These are phyloP conservation scores for Orbilia brochopaga DNA, from an alignment of 2,329 filamentous ascomycete genomes.

Conservation along the genomic window DNA sequence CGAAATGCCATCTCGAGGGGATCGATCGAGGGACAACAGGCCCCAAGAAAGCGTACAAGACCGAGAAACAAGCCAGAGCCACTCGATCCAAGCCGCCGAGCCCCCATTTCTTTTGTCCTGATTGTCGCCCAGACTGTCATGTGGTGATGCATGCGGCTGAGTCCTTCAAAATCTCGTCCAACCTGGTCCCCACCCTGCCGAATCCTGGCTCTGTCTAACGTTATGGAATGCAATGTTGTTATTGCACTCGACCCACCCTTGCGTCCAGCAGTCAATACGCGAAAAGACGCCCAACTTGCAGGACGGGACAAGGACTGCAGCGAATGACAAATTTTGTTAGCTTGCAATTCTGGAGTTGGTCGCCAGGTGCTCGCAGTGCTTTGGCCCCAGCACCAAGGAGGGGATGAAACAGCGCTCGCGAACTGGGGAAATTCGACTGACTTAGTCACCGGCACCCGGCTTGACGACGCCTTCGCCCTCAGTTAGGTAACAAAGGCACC, in stretches of 20 bases:
- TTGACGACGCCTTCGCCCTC: not conserved
- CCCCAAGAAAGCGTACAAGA: not conserved
- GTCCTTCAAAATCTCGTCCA: constrained; percentile 10
- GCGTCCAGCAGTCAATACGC: not conserved
- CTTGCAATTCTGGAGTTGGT: not conserved
- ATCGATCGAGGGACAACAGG: too few relatives aligned
- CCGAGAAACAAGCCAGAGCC: not conserved
- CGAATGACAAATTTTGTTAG: constrained; percentile 1
- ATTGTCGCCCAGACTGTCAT: constrained; percentile 7
- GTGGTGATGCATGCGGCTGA: constrained; percentile 40
- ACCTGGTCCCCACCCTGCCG: constrained; percentile 30
- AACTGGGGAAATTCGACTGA: not conserved
- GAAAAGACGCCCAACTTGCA: constrained; percentile 1
- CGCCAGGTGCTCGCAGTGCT: not conserved
- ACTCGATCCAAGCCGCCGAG: not conserved
- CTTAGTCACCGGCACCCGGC: not conserved
- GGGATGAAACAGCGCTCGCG: not conserved
- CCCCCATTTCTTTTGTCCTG: not conserved
- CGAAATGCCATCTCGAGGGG: too few relatives aligned
- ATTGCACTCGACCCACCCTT: not conserved
- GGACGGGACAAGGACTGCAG: constrained; percentile 3
- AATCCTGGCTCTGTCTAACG: not conserved
- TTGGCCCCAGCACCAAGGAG: too few relatives aligned
- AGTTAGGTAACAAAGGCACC: not conserved
- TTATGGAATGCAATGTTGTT: not conserved